Evolutionary conservation across 768 basidiomycete species (phyloP), one percentile per base, ranked within the genome.

Genomic region (Hygrophorus russula): DNA sequence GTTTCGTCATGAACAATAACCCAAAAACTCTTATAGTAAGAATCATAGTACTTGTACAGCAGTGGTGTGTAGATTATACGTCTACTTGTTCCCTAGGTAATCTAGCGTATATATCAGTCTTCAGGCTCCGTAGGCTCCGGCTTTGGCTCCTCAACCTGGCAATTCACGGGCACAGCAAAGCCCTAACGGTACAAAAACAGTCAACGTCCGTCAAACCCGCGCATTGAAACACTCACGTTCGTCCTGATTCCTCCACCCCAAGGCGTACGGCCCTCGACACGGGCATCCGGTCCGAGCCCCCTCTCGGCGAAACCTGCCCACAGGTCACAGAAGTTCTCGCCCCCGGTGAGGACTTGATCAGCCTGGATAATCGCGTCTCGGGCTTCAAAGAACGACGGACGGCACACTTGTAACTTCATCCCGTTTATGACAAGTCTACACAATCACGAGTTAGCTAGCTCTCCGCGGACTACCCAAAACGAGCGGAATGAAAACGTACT

Each of bases 361-460:
- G 94, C 92, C 51, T 89, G 80, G 50, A 94, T 77, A 59, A 94
- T 91, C 12, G 90, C 87, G 59, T 83, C 80, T 47, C 91, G 79
- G 13, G 91, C 85, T 44, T 91, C 80, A 55, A 91, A 86, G 80
- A 94, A 93, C 36, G 70, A 73, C 14, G 94, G 94, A 19, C 82
- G 73, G 66, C 94, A 99, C 3, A 82, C 78, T 58, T 97, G 93
- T 35, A 96, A 67, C 72, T 97, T 97, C 92, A 99, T 94, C 8
- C 73, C 92, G 57, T 83, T 81, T 20, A 98, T 43, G 34, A 96
- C 82, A 36, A 97, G 79, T 59, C 78, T 76, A 39, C 15, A 27
- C 19, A 34, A 27, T 10, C 35, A 36, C 39, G 2, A 4, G 20
- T 36, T 18, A 42, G 17, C 42, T 40, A 10, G 5, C 12, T 39